Evolutionary conservation across 1,139 yeast species (phyloP).

Genomic region (Ogataea hybrid): DNA sequence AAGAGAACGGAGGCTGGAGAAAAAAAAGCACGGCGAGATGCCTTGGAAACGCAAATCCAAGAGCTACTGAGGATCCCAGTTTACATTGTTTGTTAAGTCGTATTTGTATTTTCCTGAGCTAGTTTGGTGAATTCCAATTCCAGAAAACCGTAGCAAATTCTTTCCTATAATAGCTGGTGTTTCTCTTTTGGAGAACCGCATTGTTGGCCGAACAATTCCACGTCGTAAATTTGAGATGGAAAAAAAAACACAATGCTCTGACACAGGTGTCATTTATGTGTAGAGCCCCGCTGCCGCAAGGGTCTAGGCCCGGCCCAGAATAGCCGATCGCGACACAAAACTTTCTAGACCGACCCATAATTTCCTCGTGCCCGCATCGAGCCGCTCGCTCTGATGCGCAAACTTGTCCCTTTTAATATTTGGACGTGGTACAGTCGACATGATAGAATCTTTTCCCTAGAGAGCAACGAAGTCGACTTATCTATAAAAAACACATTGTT

Average conservation of each 20-base stretch:
- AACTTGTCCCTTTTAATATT: neutral
- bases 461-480: neutral
- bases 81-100: slow-evolving; percentile 2
- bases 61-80: slow-evolving; percentile 2
- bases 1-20: slow-evolving; percentile 55
- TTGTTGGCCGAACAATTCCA: neutral
- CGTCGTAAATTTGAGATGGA: neutral
- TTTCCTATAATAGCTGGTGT: neutral
- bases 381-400: neutral
- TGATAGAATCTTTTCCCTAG: neutral
- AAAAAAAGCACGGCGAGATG: slow-evolving; percentile 27
- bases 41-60: slow-evolving; percentile 15
- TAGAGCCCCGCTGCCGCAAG: slow-evolving; percentile 2
- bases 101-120: slow-evolving; percentile 5
- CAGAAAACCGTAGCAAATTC: neutral
- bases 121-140: slow-evolving; percentile 1
- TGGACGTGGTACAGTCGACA: neutral
- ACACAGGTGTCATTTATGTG: neutral
- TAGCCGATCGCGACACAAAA: neutral
- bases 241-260: neutral
- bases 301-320: neutral
- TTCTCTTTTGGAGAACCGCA: neutral
- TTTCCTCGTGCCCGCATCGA: neutral
- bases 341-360: neutral
- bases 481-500: neutral